Conservation (phyloP, 768 basidiomycete genomes). For the Russula brevipes region DNA sequence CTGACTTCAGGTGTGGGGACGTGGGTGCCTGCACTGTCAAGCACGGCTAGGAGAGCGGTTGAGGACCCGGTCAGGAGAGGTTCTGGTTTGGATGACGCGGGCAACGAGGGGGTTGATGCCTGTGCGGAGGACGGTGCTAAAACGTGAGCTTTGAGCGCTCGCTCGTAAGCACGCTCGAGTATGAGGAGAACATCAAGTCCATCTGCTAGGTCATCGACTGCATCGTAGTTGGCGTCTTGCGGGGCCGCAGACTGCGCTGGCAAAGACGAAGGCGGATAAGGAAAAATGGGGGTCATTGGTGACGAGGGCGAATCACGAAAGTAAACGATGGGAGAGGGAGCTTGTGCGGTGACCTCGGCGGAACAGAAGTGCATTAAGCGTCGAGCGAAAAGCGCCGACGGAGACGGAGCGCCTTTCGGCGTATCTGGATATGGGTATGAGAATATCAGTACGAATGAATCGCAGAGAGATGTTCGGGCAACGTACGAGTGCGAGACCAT, state of each 20-base stretch:
- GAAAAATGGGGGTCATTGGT: not conserved
- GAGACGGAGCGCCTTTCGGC: constrained; percentile 29
- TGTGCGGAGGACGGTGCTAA: constrained; percentile 26
- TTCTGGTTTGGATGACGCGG: constrained; percentile 12
- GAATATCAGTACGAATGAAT: not conserved
- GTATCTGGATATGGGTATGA: constrained; percentile 1
- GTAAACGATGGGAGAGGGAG: constrained; percentile 22
- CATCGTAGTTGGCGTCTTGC: constrained; percentile 41
- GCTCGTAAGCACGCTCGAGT: constrained; percentile 64
- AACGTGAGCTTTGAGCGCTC: constrained; percentile 58
- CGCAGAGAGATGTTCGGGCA: constrained; percentile 5
- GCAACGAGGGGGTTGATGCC: constrained; percentile 19
- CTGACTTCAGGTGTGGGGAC: constrained; percentile 36
- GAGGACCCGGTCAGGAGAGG: constrained; percentile 59
- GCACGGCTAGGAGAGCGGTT: constrained; percentile 61
- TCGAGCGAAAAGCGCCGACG: constrained; percentile 60
- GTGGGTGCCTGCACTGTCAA: constrained; percentile 35
- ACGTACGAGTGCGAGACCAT: constrained; percentile 53
- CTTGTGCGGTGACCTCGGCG: constrained; percentile 44
- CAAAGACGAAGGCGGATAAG: not conserved
- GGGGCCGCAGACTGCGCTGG: constrained; percentile 27
- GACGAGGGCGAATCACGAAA: constrained; percentile 13
- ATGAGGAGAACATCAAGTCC: constrained; percentile 65
- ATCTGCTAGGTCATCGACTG: constrained; percentile 61
- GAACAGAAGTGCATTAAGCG: constrained; percentile 85